Conservation (phyloP, 352 stramenopile genomes). For the Aphanomyces astaci region DNA sequence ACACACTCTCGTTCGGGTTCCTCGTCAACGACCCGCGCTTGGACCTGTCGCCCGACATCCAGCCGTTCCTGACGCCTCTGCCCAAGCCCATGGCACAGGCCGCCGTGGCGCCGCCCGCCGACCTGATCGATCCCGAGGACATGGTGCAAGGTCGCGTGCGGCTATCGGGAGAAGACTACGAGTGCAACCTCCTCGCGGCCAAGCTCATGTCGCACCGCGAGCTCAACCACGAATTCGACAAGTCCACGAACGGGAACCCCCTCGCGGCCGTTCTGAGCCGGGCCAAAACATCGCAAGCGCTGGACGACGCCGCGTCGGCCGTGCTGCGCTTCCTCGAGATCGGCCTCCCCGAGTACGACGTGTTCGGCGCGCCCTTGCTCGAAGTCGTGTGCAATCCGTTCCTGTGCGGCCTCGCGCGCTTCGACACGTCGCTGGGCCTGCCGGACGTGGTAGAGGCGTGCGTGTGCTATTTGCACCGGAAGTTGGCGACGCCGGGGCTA, state of each 20-base stretch:
- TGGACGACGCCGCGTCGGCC: conserved; percentile 60
- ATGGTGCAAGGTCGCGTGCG: conserved; percentile 68
- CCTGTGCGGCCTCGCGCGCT: conserved; percentile 73
- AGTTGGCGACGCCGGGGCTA: conserved; percentile 62
- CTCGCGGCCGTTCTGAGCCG: conserved; percentile 61
- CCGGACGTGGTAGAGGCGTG: conserved; percentile 71
- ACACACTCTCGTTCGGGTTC: conserved; percentile 70
- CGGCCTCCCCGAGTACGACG: conserved; percentile 78
- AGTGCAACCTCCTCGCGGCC: conserved; percentile 54
- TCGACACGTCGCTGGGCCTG: conserved; percentile 75
- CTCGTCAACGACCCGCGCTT: conserved; percentile 66
- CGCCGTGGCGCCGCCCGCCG: conserved; percentile 29
- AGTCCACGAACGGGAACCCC: conserved; percentile 60
- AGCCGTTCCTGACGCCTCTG: conserved; percentile 65
- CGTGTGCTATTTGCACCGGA: conserved; percentile 70
- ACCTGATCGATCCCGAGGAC: conserved; percentile 76
- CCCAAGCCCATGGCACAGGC: conserved; percentile 30
- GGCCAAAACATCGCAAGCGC: conserved; percentile 45
- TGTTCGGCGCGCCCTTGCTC: conserved; percentile 63
- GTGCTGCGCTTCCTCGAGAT: conserved; percentile 77
- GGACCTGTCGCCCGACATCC: conserved; percentile 47
- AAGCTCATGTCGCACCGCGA: conserved; percentile 76
- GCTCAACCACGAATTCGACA: conserved; percentile 59
- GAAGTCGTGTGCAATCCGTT: conserved; percentile 81
- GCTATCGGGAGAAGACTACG: conserved; percentile 53